phyloP scores from a whole-genome alignment of 2,329 filamentous ascomycete genomes.

The Ploettnerulaceae sp. region DNA sequence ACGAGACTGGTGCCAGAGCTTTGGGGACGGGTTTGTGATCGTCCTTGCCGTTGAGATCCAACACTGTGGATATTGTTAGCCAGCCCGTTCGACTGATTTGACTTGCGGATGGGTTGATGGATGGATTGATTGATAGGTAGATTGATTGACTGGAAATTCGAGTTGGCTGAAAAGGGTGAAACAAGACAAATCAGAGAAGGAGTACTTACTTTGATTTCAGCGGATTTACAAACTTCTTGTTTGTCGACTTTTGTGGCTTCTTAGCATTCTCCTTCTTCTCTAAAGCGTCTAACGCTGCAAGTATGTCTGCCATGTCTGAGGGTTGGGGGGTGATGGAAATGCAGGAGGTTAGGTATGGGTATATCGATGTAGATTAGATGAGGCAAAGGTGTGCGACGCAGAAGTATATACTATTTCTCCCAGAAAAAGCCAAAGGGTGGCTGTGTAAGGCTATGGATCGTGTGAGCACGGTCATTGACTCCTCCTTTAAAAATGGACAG shows the following conservation, averaged over 20 bases:
- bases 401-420: conserved; percentile 1
- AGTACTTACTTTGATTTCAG: conserved; percentile 12
- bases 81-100: conserved; percentile 1
- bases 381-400: neutral
- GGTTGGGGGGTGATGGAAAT: neutral
- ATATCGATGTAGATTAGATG: neutral
- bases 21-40: conserved; percentile 1
- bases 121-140: no score
- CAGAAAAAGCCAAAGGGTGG: neutral
- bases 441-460: conserved; percentile 4
- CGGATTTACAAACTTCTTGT: conserved; percentile 15
- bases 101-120: no score
- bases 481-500: neutral
- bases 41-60: conserved; percentile 3
- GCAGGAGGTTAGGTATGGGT: neutral
- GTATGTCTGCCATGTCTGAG: conserved; percentile 62
- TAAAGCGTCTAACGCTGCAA: conserved; percentile 13
- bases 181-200: conserved; percentile 3
- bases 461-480: conserved; percentile 3
- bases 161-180: neutral
- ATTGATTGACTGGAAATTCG: no score
- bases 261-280: conserved; percentile 14
- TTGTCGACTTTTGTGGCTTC: conserved; percentile 13
- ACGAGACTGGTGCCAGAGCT: conserved; percentile 6
- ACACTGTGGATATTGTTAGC: neutral